Evolutionary conservation across 148 eudicot species (phyloP).

Genomic region (Euryodendron excelsum): DNA sequence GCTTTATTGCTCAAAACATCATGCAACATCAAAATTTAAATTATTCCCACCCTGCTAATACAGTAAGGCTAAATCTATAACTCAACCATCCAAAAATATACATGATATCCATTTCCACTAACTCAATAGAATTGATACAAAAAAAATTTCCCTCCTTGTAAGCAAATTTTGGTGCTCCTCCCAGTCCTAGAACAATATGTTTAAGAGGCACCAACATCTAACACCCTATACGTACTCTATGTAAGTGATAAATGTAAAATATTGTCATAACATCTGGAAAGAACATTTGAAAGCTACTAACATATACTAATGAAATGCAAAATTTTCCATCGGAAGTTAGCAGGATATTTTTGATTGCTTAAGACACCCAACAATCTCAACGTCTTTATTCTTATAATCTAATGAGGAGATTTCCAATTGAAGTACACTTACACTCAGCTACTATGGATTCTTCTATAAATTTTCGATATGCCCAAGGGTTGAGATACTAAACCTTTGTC

Average conservation of each 20-base stretch:
- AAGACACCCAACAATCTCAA: background rate
- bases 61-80: background rate
- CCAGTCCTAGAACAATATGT: background rate
- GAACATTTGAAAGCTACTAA: background rate
- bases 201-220: background rate
- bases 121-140: too few species aligned
- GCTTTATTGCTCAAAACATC: background rate
- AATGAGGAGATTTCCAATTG: background rate
- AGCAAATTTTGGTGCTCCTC: background rate
- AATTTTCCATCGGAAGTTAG: background rate
- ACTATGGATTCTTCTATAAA: slow-evolving; percentile 1
- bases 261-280: background rate
- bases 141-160: background rate
- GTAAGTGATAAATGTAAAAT: background rate
- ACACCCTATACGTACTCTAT: background rate
- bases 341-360: background rate
- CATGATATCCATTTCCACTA: background rate
- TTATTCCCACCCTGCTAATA: background rate
- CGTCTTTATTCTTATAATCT: background rate
- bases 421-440: background rate
- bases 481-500: slow-evolving; percentile 64
- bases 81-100: background rate
- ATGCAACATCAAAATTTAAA: background rate
- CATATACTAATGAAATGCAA: background rate
- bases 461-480: background rate